phyloP scores from a whole-genome alignment of 2,329 filamentous ascomycete species.

The Madurella fahalii region DNA sequence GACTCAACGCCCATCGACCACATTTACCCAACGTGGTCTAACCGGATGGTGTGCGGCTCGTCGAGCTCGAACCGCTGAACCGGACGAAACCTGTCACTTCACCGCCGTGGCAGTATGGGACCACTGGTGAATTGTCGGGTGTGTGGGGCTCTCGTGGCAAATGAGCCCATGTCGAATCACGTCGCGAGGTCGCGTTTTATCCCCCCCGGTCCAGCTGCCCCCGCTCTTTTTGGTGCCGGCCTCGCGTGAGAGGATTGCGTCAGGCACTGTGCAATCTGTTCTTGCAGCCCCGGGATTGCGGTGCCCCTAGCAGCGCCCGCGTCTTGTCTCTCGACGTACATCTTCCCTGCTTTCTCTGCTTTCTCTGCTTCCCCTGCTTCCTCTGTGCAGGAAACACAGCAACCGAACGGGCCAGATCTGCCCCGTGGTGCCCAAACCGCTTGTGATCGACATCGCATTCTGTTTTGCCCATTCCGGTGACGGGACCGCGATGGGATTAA shows the following conservation, averaged over 20 bases:
- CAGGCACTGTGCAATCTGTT: slow-evolving; percentile 22
- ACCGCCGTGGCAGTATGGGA: slow-evolving; percentile 7
- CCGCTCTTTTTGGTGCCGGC: slow-evolving; percentile 10
- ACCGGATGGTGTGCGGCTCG: neutral
- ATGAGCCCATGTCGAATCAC: slow-evolving; percentile 20
- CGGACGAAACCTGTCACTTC: neutral
- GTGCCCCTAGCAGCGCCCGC: neutral
- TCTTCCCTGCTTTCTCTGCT: neutral
- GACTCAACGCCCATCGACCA: neutral
- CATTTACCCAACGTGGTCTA: neutral
- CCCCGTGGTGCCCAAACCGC: neutral
- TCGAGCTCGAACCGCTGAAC: slow-evolving; percentile 1
- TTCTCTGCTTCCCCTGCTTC: neutral
- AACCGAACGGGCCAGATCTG: neutral
- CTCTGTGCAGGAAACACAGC: neutral
- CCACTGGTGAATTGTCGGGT: slow-evolving; percentile 7
- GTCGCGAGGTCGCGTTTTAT: slow-evolving; percentile 4
- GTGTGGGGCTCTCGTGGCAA: slow-evolving; percentile 22
- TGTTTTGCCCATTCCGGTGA: slow-evolving; percentile 4
- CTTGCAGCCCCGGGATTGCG: slow-evolving; percentile 2
- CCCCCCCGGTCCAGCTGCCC: neutral
- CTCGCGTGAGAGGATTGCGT: slow-evolving; percentile 20
- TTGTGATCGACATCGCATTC: slow-evolving; percentile 7
- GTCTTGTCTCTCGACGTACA: slow-evolving; percentile 1
- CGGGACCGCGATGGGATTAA: slow-evolving; percentile 1